phyloP scores from a whole-genome alignment of 257 asterid species.

The Primulina eburnea region DNA sequence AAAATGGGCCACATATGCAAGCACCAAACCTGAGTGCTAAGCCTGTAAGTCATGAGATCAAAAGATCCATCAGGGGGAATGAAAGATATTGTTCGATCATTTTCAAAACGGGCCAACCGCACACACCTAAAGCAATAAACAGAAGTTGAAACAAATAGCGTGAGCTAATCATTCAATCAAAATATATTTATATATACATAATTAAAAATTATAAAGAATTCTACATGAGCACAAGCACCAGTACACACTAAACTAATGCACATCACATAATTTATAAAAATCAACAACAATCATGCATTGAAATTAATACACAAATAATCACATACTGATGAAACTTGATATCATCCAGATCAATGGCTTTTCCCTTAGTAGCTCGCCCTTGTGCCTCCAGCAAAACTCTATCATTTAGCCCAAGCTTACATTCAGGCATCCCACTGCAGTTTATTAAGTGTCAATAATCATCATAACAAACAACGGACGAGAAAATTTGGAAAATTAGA shows the following conservation, averaged over 20 bases:
- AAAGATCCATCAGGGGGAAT: conserved; percentile 98
- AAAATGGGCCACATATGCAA: conserved; percentile 12
- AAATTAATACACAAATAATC: conserved; percentile 20
- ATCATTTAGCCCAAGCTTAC: conserved; percentile 99
- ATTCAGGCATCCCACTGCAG: conserved; percentile 99
- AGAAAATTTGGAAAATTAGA: neutral
- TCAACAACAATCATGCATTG: conserved; percentile 6
- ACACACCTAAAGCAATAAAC: conserved; percentile 67
- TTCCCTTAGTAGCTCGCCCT: conserved; percentile 92
- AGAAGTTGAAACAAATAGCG: conserved; percentile 25
- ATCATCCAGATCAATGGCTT: conserved; percentile 97
- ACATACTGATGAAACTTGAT: conserved; percentile 98
- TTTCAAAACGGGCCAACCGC: conserved; percentile 96
- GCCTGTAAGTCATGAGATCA: conserved; percentile 99
- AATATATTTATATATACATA: neutral
- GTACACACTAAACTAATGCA: neutral
- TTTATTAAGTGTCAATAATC: conserved; percentile 24
- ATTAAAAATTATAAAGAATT: neutral
- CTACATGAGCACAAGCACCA: conserved; percentile 3
- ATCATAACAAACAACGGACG: neutral
- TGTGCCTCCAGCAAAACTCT: conserved; percentile 95
- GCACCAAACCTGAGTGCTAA: conserved; percentile 84
- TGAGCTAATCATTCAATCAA: neutral
- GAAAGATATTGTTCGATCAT: conserved; percentile 93
- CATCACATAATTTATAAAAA: conserved; percentile 8